These are phyloP conservation scores for Mycena pura DNA, from an alignment of 768 basidiomycete genomes.

Conservation along the genomic window DNA sequence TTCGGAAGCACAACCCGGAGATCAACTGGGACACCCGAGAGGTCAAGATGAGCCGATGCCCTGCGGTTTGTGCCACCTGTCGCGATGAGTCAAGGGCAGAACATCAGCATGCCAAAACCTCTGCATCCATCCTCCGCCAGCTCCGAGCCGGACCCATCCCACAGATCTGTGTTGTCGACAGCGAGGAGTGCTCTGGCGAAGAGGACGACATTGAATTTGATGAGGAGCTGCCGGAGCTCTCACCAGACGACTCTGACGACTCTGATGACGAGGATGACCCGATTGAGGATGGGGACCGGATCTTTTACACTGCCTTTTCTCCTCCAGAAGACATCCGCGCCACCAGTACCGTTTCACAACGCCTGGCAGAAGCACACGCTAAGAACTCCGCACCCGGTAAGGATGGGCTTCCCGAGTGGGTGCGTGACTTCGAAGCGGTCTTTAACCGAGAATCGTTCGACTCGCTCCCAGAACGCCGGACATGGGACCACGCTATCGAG, in stretches of 20 bases:
- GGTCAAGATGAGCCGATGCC: constrained; percentile 3
- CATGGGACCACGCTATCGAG: constrained; percentile 45
- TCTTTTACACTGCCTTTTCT: background rate
- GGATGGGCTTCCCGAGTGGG: background rate
- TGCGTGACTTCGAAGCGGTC: constrained; percentile 2
- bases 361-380: background rate
- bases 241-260: background rate
- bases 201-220: background rate
- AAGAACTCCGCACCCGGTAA: background rate
- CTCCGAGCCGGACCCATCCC: background rate
- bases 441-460: background rate
- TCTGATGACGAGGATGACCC: background rate
- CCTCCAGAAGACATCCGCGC: constrained; percentile 1
- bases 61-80: background rate
- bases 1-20: no score
- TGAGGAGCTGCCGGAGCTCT: background rate
- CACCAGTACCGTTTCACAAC: constrained; percentile 5
- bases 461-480: constrained; percentile 33
- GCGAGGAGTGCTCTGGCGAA: background rate
- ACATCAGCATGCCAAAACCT: background rate
- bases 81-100: background rate
- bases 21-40: no score
- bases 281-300: background rate
- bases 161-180: background rate
- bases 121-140: background rate